A percentile compares a stretch with the other conserved stretches of the same genome.
Evolutionary conservation across 2,329 filamentous ascomycete genomes (phyloP).

Genomic region (Sphaerulina musiva): DNA sequence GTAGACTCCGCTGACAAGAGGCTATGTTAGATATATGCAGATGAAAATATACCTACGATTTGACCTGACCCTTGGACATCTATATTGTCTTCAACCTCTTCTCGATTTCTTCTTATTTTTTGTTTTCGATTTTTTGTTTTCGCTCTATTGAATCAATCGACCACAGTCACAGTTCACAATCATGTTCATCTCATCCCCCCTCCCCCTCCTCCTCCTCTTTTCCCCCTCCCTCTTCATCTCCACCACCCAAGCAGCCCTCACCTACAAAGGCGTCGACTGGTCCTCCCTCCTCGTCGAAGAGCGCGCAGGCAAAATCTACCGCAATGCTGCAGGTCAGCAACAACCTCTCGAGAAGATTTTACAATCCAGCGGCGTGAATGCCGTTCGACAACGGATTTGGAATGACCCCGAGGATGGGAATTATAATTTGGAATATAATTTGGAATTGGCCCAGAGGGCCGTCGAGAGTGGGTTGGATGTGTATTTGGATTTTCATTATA

Average conservation of each 20-base stretch:
- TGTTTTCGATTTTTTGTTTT: too few species aligned
- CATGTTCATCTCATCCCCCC: too few species aligned
- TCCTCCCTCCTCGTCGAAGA: slow-evolving; percentile 34
- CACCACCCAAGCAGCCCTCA: slow-evolving; percentile 9
- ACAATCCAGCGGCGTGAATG: slow-evolving; percentile 22
- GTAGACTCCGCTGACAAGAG: too few species aligned
- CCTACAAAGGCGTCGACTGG: slow-evolving; percentile 36
- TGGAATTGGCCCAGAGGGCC: slow-evolving; percentile 33
- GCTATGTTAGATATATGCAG: too few species aligned
- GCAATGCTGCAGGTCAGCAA: slow-evolving; percentile 29
- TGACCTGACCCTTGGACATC: too few species aligned
- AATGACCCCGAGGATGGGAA: slow-evolving; percentile 27
- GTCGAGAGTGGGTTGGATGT: slow-evolving; percentile 28
- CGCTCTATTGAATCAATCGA: too few species aligned
- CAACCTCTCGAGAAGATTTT: slow-evolving; percentile 26
- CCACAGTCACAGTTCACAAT: too few species aligned
- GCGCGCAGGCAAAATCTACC: slow-evolving; percentile 32
- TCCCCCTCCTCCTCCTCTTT: too few species aligned
- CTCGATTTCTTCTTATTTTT: too few species aligned
- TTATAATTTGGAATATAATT: slow-evolving; percentile 32
- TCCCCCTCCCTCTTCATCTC: neutral
- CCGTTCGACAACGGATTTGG: slow-evolving; percentile 30
- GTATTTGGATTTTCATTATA: slow-evolving; percentile 35
- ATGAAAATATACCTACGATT: too few species aligned
- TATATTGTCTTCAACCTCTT: too few species aligned